Evolutionary conservation across 495 filamentous ascomycete genomes (phyloP).

Genomic region (Poronia punctata): DNA sequence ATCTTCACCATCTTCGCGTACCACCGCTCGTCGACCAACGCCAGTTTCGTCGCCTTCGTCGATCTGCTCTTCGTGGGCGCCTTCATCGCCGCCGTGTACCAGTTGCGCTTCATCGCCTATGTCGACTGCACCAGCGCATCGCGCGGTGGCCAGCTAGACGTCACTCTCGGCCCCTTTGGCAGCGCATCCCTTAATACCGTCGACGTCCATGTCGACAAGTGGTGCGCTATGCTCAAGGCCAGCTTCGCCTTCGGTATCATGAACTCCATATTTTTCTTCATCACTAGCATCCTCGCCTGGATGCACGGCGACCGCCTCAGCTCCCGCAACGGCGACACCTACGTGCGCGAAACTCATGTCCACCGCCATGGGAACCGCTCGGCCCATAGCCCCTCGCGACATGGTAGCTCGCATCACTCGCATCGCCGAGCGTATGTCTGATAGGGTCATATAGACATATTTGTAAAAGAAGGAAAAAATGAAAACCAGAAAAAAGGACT

Average conservation of each 20-base stretch:
- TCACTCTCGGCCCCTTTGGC: slow-evolving; percentile 57
- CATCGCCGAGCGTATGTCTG: slow-evolving; percentile 27
- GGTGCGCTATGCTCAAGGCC: slow-evolving; percentile 84
- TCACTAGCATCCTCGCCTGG: slow-evolving; percentile 58
- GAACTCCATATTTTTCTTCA: slow-evolving; percentile 74
- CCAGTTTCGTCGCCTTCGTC: slow-evolving; percentile 67
- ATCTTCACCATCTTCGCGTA: slow-evolving; percentile 76
- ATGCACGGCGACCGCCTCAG: slow-evolving; percentile 42
- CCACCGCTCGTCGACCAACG: slow-evolving; percentile 62
- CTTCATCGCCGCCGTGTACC: slow-evolving; percentile 73
- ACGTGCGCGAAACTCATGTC: slow-evolving; percentile 37
- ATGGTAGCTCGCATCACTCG: slow-evolving; percentile 29
- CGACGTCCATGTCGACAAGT: slow-evolving; percentile 55
- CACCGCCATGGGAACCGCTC: slow-evolving; percentile 36
- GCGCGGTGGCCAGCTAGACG: slow-evolving; percentile 34
- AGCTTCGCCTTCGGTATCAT: slow-evolving; percentile 82
- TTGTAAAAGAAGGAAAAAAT: no score
- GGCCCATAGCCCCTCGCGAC: slow-evolving; percentile 33
- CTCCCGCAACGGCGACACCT: slow-evolving; percentile 36
- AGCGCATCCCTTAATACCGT: slow-evolving; percentile 35
- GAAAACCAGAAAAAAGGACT: no score
- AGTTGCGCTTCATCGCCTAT: slow-evolving; percentile 61
- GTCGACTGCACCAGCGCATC: slow-evolving; percentile 58
- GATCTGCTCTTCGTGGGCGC: slow-evolving; percentile 77
- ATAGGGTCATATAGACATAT: no score